phyloP scores from a whole-genome alignment of 78 protist genomes.

The Dictyostelium capitatum region DNA sequence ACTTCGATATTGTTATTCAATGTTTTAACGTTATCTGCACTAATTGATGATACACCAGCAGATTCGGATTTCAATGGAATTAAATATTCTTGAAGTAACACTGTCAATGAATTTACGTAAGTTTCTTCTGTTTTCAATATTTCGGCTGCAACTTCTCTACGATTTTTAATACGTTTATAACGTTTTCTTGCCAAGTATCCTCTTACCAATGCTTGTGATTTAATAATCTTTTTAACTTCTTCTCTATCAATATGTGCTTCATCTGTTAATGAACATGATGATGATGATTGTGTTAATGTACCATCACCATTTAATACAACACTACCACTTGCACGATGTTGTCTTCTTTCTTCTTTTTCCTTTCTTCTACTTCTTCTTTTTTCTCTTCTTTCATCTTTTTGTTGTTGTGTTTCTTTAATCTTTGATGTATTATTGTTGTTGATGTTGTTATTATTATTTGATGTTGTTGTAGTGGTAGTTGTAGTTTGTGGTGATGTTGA shows the following conservation, averaged over 20 bases:
- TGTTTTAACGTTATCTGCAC: constrained; percentile 58
- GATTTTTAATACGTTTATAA: constrained; percentile 31
- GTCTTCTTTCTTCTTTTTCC: constrained; percentile 58
- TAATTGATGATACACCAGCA: background rate
- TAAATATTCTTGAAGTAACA: constrained; percentile 33
- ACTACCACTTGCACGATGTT: background rate
- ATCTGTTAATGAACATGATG: constrained; percentile 61
- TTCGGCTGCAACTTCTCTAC: constrained; percentile 57
- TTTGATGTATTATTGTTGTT: background rate
- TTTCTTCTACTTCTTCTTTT: constrained; percentile 72
- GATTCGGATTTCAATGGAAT: constrained; percentile 41
- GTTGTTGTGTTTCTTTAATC: constrained; percentile 19
- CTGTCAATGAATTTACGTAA: constrained; percentile 17
- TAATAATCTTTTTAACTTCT: constrained; percentile 54
- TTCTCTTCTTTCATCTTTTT: constrained; percentile 67
- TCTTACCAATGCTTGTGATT: constrained; percentile 33
- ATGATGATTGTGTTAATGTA: constrained; percentile 38
- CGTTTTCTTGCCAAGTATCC: constrained; percentile 33
- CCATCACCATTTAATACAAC: background rate
- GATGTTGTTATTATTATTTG: background rate
- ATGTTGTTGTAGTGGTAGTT: background rate
- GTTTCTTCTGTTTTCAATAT: constrained; percentile 49
- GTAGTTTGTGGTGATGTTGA: constrained; percentile 4
- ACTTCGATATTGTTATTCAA: constrained; percentile 67
- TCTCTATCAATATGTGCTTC: constrained; percentile 60